Conservation (phyloP, 345 rosid species). For the Capsella bursapastoris region DNA sequence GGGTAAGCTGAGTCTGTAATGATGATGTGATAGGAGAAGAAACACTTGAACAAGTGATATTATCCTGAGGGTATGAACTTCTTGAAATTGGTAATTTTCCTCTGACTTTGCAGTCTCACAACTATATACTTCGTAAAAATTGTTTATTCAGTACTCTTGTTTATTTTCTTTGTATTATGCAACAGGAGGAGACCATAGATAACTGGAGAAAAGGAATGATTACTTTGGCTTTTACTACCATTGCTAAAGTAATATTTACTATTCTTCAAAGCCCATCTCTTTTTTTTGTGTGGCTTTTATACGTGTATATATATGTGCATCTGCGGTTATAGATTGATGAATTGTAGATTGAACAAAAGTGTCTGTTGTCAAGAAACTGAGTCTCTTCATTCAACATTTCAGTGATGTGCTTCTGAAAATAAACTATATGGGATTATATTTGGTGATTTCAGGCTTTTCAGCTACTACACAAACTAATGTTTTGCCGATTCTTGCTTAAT, state of each 20-base stretch:
- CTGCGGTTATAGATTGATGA: conserved; percentile 1
- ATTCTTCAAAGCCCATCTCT: background rate
- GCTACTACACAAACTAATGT: too few relatives aligned
- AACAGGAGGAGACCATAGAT: background rate
- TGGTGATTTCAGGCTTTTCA: too few relatives aligned
- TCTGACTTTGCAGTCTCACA: background rate
- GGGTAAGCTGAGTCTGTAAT: conserved; percentile 39
- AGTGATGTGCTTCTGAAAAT: background rate
- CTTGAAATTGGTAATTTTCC: too few relatives aligned
- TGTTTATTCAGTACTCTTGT: background rate
- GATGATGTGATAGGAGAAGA: background rate
- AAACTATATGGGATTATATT: background rate
- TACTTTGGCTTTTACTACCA: background rate
- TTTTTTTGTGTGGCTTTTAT: background rate
- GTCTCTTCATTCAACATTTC: background rate
- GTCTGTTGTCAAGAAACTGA: background rate
- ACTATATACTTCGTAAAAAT: background rate
- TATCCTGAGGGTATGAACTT: background rate
- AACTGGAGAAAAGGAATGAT: background rate
- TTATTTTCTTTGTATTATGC: background rate
- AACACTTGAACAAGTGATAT: background rate
- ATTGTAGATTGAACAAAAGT: background rate
- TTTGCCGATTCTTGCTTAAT: too few relatives aligned
- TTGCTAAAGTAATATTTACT: conserved; percentile 12
- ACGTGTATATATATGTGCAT: background rate